Evolutionary conservation across 768 basidiomycete species (phyloP).

Genomic region (Auriscalpium vulgare): DNA sequence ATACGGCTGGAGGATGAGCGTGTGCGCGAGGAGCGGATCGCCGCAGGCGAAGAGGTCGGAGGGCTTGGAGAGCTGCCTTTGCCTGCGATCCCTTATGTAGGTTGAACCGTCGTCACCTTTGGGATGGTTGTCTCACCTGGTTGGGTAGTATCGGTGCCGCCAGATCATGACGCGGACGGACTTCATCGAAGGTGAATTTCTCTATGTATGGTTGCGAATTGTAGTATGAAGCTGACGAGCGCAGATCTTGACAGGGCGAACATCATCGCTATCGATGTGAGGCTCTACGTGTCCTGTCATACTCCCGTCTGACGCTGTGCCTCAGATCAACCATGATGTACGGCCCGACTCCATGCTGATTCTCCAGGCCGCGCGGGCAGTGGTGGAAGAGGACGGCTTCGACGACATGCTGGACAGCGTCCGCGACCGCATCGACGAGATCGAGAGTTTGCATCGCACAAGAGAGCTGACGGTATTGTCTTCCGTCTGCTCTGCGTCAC

Average conservation of each 20-base stretch:
- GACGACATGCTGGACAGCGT: conserved; percentile 70
- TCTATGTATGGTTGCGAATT: background rate
- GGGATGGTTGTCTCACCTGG: conserved; percentile 1
- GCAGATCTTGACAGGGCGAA: conserved; percentile 59
- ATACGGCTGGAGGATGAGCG: conserved; percentile 42
- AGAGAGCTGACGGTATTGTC: conserved; percentile 57
- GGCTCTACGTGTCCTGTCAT: conserved; percentile 15
- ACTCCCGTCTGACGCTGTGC: background rate
- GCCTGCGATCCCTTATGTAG: conserved; percentile 57
- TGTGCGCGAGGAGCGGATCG: conserved; percentile 32
- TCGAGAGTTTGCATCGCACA: conserved; percentile 78
- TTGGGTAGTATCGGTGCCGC: conserved; percentile 53
- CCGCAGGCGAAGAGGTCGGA: conserved; percentile 25
- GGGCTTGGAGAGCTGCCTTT: conserved; percentile 40
- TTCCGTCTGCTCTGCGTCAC: conserved; percentile 14
- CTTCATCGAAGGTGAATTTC: conserved; percentile 60
- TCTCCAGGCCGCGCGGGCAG: conserved; percentile 61
- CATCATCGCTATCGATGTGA: conserved; percentile 73
- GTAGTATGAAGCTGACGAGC: background rate
- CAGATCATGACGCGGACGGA: conserved; percentile 82
- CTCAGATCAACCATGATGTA: conserved; percentile 65
- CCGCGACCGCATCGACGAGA: conserved; percentile 73
- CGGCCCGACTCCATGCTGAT: conserved; percentile 76
- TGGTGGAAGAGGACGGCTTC: conserved; percentile 69
- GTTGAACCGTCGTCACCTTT: background rate